Base-by-base conservation (phyloP, 257 asterid species). In the Mitragyna speciosa region DNA sequence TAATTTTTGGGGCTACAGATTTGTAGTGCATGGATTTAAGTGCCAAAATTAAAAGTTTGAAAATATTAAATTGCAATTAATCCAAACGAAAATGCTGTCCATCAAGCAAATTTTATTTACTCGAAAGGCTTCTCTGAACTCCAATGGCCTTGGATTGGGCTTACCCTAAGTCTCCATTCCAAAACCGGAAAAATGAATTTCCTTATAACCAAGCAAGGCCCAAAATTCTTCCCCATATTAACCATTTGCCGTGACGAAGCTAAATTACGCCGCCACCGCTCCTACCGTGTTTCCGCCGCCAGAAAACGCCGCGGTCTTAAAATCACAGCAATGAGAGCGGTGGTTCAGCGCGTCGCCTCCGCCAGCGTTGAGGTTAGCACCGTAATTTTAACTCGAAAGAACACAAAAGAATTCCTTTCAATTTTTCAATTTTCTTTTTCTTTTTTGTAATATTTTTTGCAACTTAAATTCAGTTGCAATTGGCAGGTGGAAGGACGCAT, bases 271-370 rank as follows among this genome's bases (percentile, higher is more conserved):
- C 87, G 70, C 71, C 82, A 68, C 78, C 85, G 87, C 79, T 20
- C 85, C 61, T 75, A 36, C 75, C 65, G 43, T n/a, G 54, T 71
- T 51, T n/a, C 66, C 28, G 71, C 73, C 73, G 77, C 65, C 70
- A 67, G 74, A 20, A 87, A 58, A 33, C 4, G 14, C 33, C 81
- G 74, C 83, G 64, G 71, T 70, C 75, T 80, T 68, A 80, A 79
- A 79, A 78, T 90, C 84, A 82, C 39, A 81, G 89, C 95, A 76
- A 93, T 93, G 97, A 87, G 95, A 87, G 96, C 95, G 59, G 89
- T 92, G 43, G 91, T 93, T 80, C 98, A 93, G 92, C 93, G 98
- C 22, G 97, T 94, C 36, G 87, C 87, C 76, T 94, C 97, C 76
- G 98, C 98, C 77, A 91, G 92, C 80, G 97, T 94, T 17, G 97